Percentiles rank a stretch among this genome's conserved stretches.
Evolutionary conservation across 2,329 filamentous ascomycete genomes (phyloP).

Genomic region (Cytospora paraplurivora): DNA sequence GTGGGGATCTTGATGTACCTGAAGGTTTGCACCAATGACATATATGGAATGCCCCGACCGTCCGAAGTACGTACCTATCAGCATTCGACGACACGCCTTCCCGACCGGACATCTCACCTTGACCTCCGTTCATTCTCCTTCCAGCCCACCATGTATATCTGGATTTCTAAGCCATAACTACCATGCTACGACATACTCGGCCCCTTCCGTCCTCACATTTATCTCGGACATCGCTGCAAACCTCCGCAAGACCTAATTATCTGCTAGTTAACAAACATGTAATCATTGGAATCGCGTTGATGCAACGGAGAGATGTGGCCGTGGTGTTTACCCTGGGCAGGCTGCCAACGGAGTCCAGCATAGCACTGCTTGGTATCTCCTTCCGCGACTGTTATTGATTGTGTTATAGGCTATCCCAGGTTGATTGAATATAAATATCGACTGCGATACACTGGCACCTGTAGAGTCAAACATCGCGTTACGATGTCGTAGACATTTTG

Average conservation of each 20-base stretch:
- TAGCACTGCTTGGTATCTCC: background rate
- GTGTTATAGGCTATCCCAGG: background rate
- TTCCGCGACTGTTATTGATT: background rate
- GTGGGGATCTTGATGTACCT: background rate
- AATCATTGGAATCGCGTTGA: background rate
- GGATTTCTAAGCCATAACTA: background rate
- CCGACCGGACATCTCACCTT: background rate
- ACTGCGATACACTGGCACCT: background rate
- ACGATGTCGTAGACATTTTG: too few species aligned
- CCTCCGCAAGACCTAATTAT: background rate
- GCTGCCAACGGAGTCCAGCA: too few species aligned
- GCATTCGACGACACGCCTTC: background rate
- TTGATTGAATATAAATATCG: background rate
- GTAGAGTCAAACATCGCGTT: too few species aligned
- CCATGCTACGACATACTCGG: background rate
- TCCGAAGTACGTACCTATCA: background rate
- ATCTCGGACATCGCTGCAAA: background rate
- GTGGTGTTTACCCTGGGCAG: too few species aligned
- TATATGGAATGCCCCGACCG: background rate
- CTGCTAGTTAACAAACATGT: background rate
- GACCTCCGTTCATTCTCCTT: background rate
- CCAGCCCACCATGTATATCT: background rate
- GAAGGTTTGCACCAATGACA: background rate
- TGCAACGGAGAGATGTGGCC: too few species aligned
- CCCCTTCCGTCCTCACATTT: background rate